A percentile compares a stretch with the other conserved stretches of the same genome.
These are phyloP conservation scores for Pyronema domesticum DNA, from an alignment of 495 filamentous ascomycete genomes.

Conservation along the genomic window DNA sequence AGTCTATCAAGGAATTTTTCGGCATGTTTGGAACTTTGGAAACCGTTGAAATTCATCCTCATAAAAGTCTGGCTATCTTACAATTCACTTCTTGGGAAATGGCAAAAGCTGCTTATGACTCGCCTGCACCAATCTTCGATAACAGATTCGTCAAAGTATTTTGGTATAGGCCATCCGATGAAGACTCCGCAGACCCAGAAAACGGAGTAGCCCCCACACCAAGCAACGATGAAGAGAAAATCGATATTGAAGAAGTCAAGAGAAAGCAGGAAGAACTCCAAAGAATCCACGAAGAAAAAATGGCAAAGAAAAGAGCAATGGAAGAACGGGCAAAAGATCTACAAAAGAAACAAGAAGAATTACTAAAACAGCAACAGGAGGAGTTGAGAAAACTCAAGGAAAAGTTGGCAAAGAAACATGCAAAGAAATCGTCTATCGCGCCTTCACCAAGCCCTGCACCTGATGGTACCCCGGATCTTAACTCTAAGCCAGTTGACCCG, in stretches of 20 bases:
- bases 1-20: constrained; percentile 63
- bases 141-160: constrained; percentile 97
- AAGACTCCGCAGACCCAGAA: background rate
- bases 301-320: constrained; percentile 52
- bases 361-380: constrained; percentile 54
- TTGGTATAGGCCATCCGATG: constrained; percentile 53
- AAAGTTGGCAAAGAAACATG: constrained; percentile 36
- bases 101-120: constrained; percentile 69
- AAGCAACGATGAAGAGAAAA: constrained; percentile 32
- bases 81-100: constrained; percentile 56
- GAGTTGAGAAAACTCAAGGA: constrained; percentile 55
- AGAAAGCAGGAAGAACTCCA: constrained; percentile 65
- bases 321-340: constrained; percentile 54
- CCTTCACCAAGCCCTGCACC: constrained; percentile 5
- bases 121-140: constrained; percentile 87
- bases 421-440: constrained; percentile 10
- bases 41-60: constrained; percentile 55
- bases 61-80: constrained; percentile 63
- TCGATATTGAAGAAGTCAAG: constrained; percentile 64
- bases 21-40: constrained; percentile 61
- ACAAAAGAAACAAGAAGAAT: constrained; percentile 57
- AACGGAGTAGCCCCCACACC: background rate
- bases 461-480: background rate
- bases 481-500: constrained; percentile 13
- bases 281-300: constrained; percentile 57